These are phyloP conservation scores for Tolypocladium tundrense DNA, from an alignment of 2,329 filamentous ascomycete genomes.

Conservation along the genomic window DNA sequence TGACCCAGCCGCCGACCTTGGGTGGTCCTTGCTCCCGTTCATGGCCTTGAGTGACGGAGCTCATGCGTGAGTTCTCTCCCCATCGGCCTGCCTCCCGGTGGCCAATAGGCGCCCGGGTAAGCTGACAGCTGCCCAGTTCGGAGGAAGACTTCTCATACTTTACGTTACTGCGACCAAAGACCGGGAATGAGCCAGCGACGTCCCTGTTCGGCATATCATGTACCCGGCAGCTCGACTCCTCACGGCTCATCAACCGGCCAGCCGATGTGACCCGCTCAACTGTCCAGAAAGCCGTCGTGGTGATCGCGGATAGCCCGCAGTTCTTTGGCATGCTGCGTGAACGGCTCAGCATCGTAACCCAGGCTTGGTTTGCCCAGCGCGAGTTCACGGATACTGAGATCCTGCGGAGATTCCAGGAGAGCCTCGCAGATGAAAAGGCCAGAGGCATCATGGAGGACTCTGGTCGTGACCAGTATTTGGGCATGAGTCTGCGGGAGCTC, in stretches of 20 bases:
- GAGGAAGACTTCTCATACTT: constrained; percentile 99
- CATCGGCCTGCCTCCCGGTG: background rate
- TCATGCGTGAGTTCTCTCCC: constrained; percentile 59
- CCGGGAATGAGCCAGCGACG: constrained; percentile 47
- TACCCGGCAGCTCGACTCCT: constrained; percentile 80
- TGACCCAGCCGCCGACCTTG: constrained; percentile 74
- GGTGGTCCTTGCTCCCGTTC: constrained; percentile 87
- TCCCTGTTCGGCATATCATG: constrained; percentile 95
- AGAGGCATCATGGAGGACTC: constrained; percentile 52
- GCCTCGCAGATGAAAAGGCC: constrained; percentile 58
- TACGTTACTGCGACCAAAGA: constrained; percentile 63
- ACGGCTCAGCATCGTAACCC: constrained; percentile 80
- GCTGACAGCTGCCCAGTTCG: constrained; percentile 40
- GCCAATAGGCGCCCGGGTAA: background rate
- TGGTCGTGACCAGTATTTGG: constrained; percentile 78
- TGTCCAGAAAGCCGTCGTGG: constrained; percentile 95
- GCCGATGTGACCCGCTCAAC: constrained; percentile 92
- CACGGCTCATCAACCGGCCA: constrained; percentile 64
- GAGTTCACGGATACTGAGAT: constrained; percentile 92
- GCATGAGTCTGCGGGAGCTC: constrained; percentile 78
- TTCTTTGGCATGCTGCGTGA: constrained; percentile 86
- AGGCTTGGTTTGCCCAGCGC: constrained; percentile 90
- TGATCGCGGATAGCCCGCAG: constrained; percentile 84
- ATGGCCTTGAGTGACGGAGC: constrained; percentile 96
- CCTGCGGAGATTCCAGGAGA: constrained; percentile 81